Conservation (phyloP, 495 filamentous ascomycete species). For the Rusavskia elegans region DNA sequence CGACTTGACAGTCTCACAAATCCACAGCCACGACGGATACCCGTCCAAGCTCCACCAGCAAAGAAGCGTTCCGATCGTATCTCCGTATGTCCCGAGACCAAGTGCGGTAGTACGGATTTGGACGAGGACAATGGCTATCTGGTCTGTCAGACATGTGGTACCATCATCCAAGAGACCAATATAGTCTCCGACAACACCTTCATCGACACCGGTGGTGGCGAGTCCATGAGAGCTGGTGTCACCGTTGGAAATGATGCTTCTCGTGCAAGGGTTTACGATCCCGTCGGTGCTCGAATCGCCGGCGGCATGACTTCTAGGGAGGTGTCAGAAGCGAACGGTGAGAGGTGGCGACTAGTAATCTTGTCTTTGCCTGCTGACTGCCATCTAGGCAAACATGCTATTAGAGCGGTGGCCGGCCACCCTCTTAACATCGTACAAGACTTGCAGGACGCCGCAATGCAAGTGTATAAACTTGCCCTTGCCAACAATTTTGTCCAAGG, state of each 20-base stretch:
- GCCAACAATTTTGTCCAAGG: constrained; percentile 75
- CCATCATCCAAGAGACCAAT: constrained; percentile 61
- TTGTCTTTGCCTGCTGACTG: background rate
- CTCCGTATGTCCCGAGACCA: constrained; percentile 23
- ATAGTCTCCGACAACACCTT: constrained; percentile 87
- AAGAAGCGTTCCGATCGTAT: background rate
- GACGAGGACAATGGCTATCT: constrained; percentile 35
- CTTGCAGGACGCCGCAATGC: constrained; percentile 44
- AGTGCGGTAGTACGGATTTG: constrained; percentile 30
- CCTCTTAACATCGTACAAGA: constrained; percentile 38
- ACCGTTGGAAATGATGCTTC: constrained; percentile 71
- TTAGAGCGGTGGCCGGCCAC: constrained; percentile 27
- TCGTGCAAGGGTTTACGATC: constrained; percentile 43
- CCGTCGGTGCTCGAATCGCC: constrained; percentile 34
- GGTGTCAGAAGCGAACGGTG: constrained; percentile 50
- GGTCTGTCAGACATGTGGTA: constrained; percentile 72
- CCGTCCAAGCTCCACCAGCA: background rate
- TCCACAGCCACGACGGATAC: constrained; percentile 8
- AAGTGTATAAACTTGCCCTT: constrained; percentile 65
- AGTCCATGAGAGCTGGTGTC: constrained; percentile 79
- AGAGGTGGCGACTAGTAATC: constrained; percentile 4
- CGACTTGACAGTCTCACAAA: constrained; percentile 16
- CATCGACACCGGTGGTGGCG: constrained; percentile 66
- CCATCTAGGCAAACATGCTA: constrained; percentile 30
- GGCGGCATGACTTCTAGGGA: constrained; percentile 49